phyloP scores from a whole-genome alignment of 352 stramenopile species.

The Globisporangium irregulare region DNA sequence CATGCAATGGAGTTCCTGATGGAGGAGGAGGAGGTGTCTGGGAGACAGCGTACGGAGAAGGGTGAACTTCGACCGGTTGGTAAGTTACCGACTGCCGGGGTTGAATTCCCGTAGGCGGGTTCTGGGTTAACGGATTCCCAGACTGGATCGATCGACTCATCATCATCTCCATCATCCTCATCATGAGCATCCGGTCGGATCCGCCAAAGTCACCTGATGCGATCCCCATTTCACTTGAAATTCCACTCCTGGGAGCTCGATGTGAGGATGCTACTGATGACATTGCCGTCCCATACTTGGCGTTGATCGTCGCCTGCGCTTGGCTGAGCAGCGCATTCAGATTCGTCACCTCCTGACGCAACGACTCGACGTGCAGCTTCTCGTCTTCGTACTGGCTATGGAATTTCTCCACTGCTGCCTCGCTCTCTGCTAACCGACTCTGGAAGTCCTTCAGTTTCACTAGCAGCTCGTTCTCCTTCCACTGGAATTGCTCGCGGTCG shows the following conservation, averaged over 20 bases:
- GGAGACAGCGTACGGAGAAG: not conserved
- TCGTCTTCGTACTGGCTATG: constrained; percentile 78
- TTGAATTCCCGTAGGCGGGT: not conserved
- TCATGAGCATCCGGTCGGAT: constrained; percentile 42
- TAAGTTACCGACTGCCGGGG: not conserved
- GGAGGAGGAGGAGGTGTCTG: not conserved
- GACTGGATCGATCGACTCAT: constrained; percentile 33
- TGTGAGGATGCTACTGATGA: not conserved
- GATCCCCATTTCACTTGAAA: not conserved
- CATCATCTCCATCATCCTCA: constrained; percentile 73
- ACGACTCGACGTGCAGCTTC: constrained; percentile 59
- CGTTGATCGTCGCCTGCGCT: constrained; percentile 48
- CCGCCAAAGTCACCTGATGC: not conserved
- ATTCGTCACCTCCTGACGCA: constrained; percentile 63
- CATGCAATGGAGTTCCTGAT: not conserved
- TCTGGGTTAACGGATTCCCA: not conserved
- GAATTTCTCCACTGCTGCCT: constrained; percentile 54
- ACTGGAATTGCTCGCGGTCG: constrained; percentile 45
- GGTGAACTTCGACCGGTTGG: not conserved
- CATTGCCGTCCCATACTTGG: constrained; percentile 25
- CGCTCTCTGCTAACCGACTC: constrained; percentile 43
- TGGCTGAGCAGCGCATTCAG: constrained; percentile 63
- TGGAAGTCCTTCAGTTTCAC: constrained; percentile 45
- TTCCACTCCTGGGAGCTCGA: not conserved
- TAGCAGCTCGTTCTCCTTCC: constrained; percentile 60